phyloP scores from a whole-genome alignment of 257 asterid species.

The Scutellaria galericulata region DNA sequence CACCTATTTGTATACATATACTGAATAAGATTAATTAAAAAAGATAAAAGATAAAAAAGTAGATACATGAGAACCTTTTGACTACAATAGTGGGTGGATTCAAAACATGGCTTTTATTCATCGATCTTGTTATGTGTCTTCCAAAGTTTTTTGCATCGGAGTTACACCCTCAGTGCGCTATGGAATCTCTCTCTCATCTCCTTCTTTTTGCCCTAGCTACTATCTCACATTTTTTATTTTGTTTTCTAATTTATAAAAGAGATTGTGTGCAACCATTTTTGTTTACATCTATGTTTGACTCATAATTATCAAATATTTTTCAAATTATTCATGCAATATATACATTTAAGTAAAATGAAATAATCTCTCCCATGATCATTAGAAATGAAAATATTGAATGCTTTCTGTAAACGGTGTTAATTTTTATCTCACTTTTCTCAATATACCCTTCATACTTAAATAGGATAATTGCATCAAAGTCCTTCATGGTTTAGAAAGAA shows the following conservation, averaged over 20 bases:
- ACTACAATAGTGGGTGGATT: conserved; percentile 50
- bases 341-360: background rate
- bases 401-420: too few species aligned
- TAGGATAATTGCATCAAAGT: too few species aligned
- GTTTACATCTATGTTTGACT: too few species aligned
- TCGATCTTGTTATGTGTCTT: conserved; percentile 29
- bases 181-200: conserved; percentile 21
- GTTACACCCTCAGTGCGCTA: conserved; percentile 38
- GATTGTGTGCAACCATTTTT: too few species aligned
- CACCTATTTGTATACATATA: background rate
- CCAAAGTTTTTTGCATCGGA: conserved; percentile 44
- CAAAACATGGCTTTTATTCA: background rate
- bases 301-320: too few species aligned
- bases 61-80: conserved; percentile 45
- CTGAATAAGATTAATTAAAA: background rate
- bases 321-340: too few species aligned
- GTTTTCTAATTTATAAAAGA: background rate
- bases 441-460: too few species aligned
- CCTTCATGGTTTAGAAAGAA: too few species aligned
- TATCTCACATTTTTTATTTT: background rate
- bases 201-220: background rate
- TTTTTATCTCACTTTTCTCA: too few species aligned
- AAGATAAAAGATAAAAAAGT: background rate
- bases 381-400: too few species aligned
- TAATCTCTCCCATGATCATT: too few species aligned